A percentile compares a stretch with the other conserved stretches of the same genome.
Evolutionary conservation across 129 eudicot species (phyloP).

Genomic region (Deinandra increscens): DNA sequence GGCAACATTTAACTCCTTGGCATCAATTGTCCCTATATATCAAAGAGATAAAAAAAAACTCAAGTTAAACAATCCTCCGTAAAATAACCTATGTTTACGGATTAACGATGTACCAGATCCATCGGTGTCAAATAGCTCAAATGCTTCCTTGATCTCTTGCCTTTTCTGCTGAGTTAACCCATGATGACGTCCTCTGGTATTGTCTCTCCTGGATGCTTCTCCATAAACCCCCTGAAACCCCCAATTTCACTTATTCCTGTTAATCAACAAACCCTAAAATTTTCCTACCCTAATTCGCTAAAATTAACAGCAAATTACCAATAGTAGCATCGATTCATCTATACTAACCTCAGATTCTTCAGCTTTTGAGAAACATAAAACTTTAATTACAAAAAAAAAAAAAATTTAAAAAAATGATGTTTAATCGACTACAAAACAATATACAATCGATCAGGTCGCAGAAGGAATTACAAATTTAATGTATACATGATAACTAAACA

Average conservation of each 20-base stretch:
- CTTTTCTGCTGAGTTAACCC: conserved; percentile 76
- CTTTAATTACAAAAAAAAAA: neutral
- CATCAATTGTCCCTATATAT: conserved; percentile 86
- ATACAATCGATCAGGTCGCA: neutral
- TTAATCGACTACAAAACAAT: neutral
- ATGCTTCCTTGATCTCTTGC: conserved; percentile 97
- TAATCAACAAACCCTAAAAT: neutral
- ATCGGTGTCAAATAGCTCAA: conserved; percentile 97
- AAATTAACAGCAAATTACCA: neutral
- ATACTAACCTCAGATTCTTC: neutral
- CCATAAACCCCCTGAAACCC: conserved; percentile 36
- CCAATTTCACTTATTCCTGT: neutral
- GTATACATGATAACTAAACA: neutral
- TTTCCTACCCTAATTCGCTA: neutral
- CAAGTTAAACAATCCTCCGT: neutral
- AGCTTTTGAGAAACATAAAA: neutral
- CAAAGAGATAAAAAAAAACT: conserved; percentile 12
- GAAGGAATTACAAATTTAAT: neutral
- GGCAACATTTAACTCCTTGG: conserved; percentile 94
- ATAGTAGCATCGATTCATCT: neutral
- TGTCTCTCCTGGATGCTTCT: conserved; percentile 55
- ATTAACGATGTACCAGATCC: conserved; percentile 60
- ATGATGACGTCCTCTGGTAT: conserved; percentile 78
- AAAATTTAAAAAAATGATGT: no score
- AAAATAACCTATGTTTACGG: neutral